A percentile compares a stretch with the other conserved stretches of the same genome.
Evolutionary conservation across 2,329 filamentous ascomycete species (phyloP).

Genomic region (Colletotrichum trifolii): DNA sequence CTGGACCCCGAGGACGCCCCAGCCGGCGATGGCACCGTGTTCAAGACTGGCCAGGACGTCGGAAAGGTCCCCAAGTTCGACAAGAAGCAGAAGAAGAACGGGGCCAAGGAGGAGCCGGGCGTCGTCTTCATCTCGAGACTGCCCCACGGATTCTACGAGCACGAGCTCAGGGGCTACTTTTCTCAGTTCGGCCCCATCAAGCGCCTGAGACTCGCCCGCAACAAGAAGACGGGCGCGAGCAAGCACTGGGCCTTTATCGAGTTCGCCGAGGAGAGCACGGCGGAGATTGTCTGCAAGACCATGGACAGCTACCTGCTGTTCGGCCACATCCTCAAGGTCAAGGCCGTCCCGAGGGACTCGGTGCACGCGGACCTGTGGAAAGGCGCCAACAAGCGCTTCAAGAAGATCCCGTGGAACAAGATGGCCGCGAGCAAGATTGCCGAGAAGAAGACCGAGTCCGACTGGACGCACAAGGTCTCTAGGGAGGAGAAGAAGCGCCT

Average conservation of each 20-base stretch:
- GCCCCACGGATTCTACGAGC: slow-evolving; percentile 95
- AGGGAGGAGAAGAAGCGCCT: slow-evolving; percentile 78
- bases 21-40: slow-evolving; percentile 49
- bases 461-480: slow-evolving; percentile 81
- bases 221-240: slow-evolving; percentile 88
- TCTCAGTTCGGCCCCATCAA: slow-evolving; percentile 89
- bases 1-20: slow-evolving; percentile 53
- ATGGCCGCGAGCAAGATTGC: slow-evolving; percentile 82
- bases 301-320: slow-evolving; percentile 99
- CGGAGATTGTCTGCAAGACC: slow-evolving; percentile 90
- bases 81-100: slow-evolving; percentile 54
- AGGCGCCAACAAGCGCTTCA: slow-evolving; percentile 90
- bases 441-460: slow-evolving; percentile 76
- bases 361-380: slow-evolving; percentile 88
- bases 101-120: slow-evolving; percentile 69
- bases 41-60: slow-evolving; percentile 61
- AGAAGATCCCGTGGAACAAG: slow-evolving; percentile 78
- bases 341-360: slow-evolving; percentile 79
- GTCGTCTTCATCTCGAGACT: slow-evolving; percentile 92
- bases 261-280: slow-evolving; percentile 81
- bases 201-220: slow-evolving; percentile 79
- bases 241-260: slow-evolving; percentile 97
- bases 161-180: slow-evolving; percentile 94
- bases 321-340: slow-evolving; percentile 91
- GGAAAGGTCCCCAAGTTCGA: slow-evolving; percentile 62